These are phyloP conservation scores for Meyerozyma carpophila DNA, from an alignment of 1,139 yeast species.

Conservation along the genomic window DNA sequence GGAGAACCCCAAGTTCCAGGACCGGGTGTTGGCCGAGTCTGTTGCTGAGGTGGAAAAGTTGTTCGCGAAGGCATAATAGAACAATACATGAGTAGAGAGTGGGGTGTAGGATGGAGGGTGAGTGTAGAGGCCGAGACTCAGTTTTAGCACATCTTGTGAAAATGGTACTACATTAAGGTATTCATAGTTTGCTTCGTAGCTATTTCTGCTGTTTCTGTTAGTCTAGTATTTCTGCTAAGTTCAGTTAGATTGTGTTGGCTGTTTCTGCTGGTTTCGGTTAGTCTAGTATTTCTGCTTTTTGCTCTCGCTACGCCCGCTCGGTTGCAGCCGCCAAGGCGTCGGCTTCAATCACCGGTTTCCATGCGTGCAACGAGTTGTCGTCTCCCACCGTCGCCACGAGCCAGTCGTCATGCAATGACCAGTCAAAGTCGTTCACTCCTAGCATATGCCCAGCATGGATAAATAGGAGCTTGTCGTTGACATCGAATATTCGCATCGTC, in stretches of 20 bases:
- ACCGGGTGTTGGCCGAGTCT: conserved; percentile 83
- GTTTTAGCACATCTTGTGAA: no score
- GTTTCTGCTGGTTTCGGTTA: no score
- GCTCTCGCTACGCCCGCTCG: no score
- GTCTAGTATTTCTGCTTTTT: no score
- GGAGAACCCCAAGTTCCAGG: conserved; percentile 88
- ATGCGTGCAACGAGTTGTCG: conserved; percentile 83
- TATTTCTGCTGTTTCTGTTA: no score
- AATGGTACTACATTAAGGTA: no score
- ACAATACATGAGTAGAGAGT: neutral
- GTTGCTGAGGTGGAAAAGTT: conserved; percentile 87
- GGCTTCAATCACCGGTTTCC: conserved; percentile 51
- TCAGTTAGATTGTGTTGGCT: no score
- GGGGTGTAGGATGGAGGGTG: neutral
- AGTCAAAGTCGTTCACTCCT: conserved; percentile 78
- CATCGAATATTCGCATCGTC: conserved; percentile 67
- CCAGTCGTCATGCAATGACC: conserved; percentile 82
- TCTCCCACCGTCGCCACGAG: conserved; percentile 79
- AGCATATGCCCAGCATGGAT: conserved; percentile 89
- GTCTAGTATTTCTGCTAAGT: no score
- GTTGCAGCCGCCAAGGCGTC: neutral
- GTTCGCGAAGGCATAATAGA: conserved; percentile 44
- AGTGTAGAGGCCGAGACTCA: no score
- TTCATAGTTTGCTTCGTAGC: no score
- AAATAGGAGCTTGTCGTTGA: conserved; percentile 49